A percentile compares a stretch with the other conserved stretches of the same genome.
Evolutionary conservation across 202 grass and related monocot genomes (phyloP).

Genomic region (Schoenoplectus triqueter): DNA sequence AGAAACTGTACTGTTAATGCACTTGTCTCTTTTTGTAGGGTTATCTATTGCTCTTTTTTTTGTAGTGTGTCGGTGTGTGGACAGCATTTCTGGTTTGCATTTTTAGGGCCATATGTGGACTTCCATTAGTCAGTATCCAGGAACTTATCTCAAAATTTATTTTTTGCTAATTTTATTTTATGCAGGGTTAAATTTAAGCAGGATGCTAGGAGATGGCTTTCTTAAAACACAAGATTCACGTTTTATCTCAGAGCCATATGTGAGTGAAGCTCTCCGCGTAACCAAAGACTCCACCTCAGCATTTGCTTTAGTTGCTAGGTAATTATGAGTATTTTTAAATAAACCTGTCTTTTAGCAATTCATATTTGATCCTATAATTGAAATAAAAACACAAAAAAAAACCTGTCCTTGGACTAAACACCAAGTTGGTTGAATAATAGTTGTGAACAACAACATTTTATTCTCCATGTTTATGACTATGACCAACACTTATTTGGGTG

Average conservation of each 20-base stretch:
- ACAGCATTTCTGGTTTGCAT: background rate
- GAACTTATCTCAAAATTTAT: conserved; percentile 26
- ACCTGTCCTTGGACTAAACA: background rate
- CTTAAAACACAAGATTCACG: conserved; percentile 76
- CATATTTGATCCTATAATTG: background rate
- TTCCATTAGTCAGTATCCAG: background rate
- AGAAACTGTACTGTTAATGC: background rate
- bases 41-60: conserved; percentile 28
- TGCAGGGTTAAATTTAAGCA: conserved; percentile 78
- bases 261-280: conserved; percentile 66
- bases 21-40: background rate
- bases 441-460: background rate
- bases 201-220: conserved; percentile 89
- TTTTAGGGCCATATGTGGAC: background rate
- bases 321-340: conserved; percentile 29
- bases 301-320: conserved; percentile 87
- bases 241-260: conserved; percentile 83
- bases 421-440: background rate
- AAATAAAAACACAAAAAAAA: background rate
- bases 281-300: conserved; percentile 54
- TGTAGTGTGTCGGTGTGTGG: background rate
- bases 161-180: conserved; percentile 26
- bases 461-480: background rate
- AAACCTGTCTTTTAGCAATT: conserved; percentile 7
- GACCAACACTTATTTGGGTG: background rate